Base-by-base conservation (phyloP, 1,284 basidiomycete genomes). In the Ganoderma lingzhi region DNA sequence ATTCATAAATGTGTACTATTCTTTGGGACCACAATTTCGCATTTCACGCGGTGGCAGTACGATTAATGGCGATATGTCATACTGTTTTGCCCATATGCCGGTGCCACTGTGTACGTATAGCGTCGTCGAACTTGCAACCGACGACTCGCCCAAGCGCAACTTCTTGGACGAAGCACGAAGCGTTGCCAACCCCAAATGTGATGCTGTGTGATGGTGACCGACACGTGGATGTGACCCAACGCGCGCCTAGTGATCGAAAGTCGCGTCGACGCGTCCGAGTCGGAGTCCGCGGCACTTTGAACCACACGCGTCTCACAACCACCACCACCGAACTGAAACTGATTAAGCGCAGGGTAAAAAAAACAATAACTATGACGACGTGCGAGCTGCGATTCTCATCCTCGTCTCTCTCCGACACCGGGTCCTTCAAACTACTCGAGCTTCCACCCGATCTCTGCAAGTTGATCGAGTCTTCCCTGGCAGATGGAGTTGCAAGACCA, bases 371-470 rank as follows among this genome's bases (percentile, higher is more conserved):
- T 63, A 87, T 87, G 86, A 69, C 82, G 35, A 84, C 86, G 73
- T 80, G 80, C 71, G 83, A 87, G 67, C 81, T 93, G 69, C 81
- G 77, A 65, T 92, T 90, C 76, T 88, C 90, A 14, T 73, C 83
- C 6, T 79, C 83, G 1, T 84, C 85, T 0, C 78, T 80, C 2
- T 73, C 77, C 42, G 87, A 90, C 63, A 75, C 80, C 6, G 86
- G 86, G 44, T 76, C 85, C 15, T 93, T 86, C 78, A 92, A 88
- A 72, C 82, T 94, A 1, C 74, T 94, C 6, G 92, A 94, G 76
- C 85, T 94, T 3, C 87, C 91, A 2, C 76, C 86, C 4, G 91
- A 93, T 48, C 81, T 94, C 4, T 86, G 82, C 74, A 82, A 84
- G 64, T 76, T 89, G 19, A 71, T 80, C 17, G 80, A 82, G 62